These are phyloP conservation scores for Cladosporium halotolerans DNA, from an alignment of 2,329 filamentous ascomycete genomes.

Conservation along the genomic window DNA sequence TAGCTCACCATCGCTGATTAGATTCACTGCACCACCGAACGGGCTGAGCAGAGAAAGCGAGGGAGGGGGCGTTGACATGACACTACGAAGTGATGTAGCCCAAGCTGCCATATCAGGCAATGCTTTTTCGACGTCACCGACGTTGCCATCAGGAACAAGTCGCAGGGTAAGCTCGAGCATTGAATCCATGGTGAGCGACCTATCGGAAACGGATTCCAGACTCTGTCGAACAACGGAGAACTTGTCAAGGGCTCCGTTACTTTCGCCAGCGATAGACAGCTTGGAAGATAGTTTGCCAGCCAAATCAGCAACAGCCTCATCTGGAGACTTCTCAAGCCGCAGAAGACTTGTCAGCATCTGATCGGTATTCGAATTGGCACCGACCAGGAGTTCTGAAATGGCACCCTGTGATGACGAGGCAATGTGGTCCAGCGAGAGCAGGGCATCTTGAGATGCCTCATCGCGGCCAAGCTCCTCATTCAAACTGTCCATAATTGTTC, in stretches of 20 bases:
- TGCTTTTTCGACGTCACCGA: slow-evolving; percentile 16
- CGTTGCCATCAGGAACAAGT: slow-evolving; percentile 30
- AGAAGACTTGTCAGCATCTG: slow-evolving; percentile 9
- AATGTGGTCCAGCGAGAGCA: slow-evolving; percentile 2
- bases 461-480: slow-evolving; percentile 2
- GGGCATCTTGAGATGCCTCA: not conserved
- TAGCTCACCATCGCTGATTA: slow-evolving; percentile 43
- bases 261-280: slow-evolving; percentile 2
- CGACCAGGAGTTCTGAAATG: not conserved
- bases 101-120: slow-evolving; percentile 48
- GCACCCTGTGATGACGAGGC: slow-evolving; percentile 4
- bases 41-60: slow-evolving; percentile 69
- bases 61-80: slow-evolving; percentile 51
- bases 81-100: slow-evolving; percentile 53
- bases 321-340: slow-evolving; percentile 6
- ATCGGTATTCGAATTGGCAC: not conserved
- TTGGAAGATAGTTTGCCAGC: slow-evolving; percentile 8
- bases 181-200: slow-evolving; percentile 46
- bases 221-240: slow-evolving; percentile 49
- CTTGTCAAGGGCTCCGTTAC: slow-evolving; percentile 15
- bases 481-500: not conserved
- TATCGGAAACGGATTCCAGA: slow-evolving; percentile 39
- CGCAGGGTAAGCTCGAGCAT: slow-evolving; percentile 50
- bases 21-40: slow-evolving; percentile 62
- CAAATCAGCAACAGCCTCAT: slow-evolving; percentile 10